Base-by-base conservation (phyloP, 2,329 filamentous ascomycete genomes). In the Sarocladium kiliense region DNA sequence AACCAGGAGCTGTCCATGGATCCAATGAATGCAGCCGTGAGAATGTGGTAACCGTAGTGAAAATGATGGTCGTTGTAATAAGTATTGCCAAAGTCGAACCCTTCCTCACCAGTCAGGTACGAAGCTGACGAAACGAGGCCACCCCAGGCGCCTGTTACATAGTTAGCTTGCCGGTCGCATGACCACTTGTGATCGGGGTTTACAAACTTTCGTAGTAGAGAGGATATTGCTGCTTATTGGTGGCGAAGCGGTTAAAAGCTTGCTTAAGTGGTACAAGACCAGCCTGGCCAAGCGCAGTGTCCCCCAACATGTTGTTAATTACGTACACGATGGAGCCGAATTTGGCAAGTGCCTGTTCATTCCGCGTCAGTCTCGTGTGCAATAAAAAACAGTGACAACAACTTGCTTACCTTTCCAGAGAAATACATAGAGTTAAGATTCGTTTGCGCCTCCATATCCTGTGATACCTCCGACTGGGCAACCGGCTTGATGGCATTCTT, bases 361-460 rank as follows among this genome's bases (percentile, higher is more conserved):
- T 32, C 30, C 7, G 2, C 16, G 4, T 32, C 19, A 37, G 26
- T 12, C n/a, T 55, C n/a, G 18, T 36, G 11, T 36, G 10, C 27
- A 34, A 18, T 10, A 23, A 7, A 4, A 7, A 14, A 5, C 11
- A 14, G 2, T 23, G 23, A 10, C 11, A 2, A 34, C 5, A 3
- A 14, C 0, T 12, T 7, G 58, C 68, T 61, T 58, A 80, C 87
- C 77, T 93, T 97, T 62, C 94, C 94, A 62, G 88, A 88, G 69
- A 87, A 97, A 71, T 97, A 97, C 84, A 96, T 92, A 36, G 90
- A 96, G 66, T 93, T 82, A 27, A 89, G 75, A 59, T 94, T 82
- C 4, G 84, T 84, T 65, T 94, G 86, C 0, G 74, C 73, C n/a
- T 76, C 69, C 70, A 97, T 89, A 66, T 91, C 80, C 70, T 94